Evolutionary conservation across 306 rosid species (phyloP), one percentile per base, ranked within the genome.

Genomic region (Lathyrus tuberosus): DNA sequence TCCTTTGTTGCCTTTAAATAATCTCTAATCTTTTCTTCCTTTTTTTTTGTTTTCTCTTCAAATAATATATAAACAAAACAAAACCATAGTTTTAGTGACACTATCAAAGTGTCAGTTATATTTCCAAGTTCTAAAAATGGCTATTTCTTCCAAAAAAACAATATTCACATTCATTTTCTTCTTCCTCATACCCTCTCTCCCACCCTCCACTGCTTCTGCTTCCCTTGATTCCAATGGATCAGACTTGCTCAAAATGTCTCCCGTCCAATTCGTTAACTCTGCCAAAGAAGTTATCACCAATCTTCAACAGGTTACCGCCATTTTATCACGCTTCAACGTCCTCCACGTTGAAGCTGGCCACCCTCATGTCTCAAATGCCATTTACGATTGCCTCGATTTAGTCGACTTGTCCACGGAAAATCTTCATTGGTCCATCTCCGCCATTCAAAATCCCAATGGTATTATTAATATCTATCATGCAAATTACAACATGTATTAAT

Each of bases 341-440:
- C 2, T 64, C 16, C 47, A 20, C 0, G 65, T 26, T 26, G 30
- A 26, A 26, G 30, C 12, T 0, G 80, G 85, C 40, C 0, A 79
- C 82, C 62, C 66, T 7, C 97, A 83, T 11, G 79, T 86, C 57
- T 69, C 93, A 4, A 75, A 68, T 31, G 93, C 96, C 79, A 69
- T 91, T 62, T 72, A 77, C 8, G 91, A 87, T 76, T 91, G 97
- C 65, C 59, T 87, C 6, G 91, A 89, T 16, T 78, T 91, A 64
- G 84, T 91, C 3, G 90, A 89, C 17, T 54, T 72, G 62, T 82
- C 96, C 22, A 44, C 73, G 2, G 96, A 91, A 3, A 81, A 67
- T 17, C 76, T 89, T 62, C 28, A 13, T 8, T 77, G 89, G 91
- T 69, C 96, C 3, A 43, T 78, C 49, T 82, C 94, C 42, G 93